phyloP scores from a whole-genome alignment of 2,329 filamentous ascomycete genomes.

The Diaporthe caulivora region DNA sequence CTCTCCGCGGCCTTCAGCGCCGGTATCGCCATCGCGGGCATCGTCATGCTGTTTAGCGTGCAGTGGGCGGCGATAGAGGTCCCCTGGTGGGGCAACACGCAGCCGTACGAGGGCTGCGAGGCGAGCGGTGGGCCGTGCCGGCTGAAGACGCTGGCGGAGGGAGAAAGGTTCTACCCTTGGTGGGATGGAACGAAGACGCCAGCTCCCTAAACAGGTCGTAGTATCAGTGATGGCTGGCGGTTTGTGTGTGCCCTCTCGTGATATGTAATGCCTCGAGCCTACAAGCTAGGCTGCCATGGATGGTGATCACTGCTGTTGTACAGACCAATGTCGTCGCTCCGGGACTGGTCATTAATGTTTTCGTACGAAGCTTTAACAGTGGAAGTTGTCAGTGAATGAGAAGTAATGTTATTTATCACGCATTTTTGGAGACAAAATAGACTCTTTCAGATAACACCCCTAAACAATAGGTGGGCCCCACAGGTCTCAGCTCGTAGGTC shows the following conservation, averaged over 20 bases:
- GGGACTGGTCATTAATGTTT: neutral
- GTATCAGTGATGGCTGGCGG: neutral
- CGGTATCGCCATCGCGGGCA: slow-evolving; percentile 62
- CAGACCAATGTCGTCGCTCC: neutral
- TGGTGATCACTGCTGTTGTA: neutral
- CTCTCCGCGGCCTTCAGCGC: slow-evolving; percentile 64
- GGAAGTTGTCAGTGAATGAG: no score
- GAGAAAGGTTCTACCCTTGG: slow-evolving; percentile 31
- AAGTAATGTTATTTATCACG: no score
- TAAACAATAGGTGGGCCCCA: no score
- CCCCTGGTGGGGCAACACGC: slow-evolving; percentile 63
- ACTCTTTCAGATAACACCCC: no score
- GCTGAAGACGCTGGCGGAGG: slow-evolving; percentile 24
- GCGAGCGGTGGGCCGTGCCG: slow-evolving; percentile 26
- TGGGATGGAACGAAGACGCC: slow-evolving; percentile 25
- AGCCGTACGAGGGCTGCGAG: slow-evolving; percentile 24
- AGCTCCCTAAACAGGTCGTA: neutral
- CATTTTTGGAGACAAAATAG: no score
- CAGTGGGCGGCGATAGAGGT: slow-evolving; percentile 58
- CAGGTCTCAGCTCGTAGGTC: no score
- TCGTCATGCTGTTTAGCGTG: slow-evolving; percentile 67
- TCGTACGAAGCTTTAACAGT: neutral
- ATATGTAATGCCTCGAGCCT: neutral
- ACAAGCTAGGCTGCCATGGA: no score
- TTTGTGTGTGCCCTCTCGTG: neutral